phyloP scores from a whole-genome alignment of 2,329 filamentous ascomycete species.

The Xylaria sp. region DNA sequence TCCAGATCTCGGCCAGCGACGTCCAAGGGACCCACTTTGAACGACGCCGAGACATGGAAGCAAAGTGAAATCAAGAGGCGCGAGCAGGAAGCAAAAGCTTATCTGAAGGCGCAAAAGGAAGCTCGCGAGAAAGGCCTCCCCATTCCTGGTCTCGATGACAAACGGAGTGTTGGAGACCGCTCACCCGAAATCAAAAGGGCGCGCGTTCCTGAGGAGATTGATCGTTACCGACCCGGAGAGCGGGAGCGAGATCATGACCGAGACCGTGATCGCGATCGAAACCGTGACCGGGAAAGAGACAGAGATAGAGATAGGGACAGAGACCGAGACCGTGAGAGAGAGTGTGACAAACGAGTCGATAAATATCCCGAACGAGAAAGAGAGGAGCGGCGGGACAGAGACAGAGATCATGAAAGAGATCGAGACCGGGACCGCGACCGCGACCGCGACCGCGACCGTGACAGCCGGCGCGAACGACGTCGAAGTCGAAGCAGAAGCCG shows the following conservation, averaged over 20 bases:
- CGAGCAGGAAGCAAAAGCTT: constrained; percentile 68
- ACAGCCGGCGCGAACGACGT: constrained; percentile 44
- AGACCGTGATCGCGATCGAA: constrained; percentile 13
- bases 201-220: constrained; percentile 49
- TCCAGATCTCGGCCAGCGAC: constrained; percentile 51
- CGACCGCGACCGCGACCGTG: constrained; percentile 44
- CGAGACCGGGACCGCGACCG: constrained; percentile 43
- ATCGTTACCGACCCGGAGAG: constrained; percentile 55
- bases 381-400: constrained; percentile 46
- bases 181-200: constrained; percentile 49
- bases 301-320: constrained; percentile 18
- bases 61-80: constrained; percentile 66
- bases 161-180: constrained; percentile 50
- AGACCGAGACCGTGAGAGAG: constrained; percentile 29
- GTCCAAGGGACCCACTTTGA: constrained; percentile 52
- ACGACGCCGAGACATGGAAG: constrained; percentile 59
- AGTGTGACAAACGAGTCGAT: constrained; percentile 16
- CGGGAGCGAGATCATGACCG: constrained; percentile 41
- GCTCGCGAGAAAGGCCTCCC: constrained; percentile 64
- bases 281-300: constrained; percentile 23
- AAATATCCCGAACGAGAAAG: constrained; percentile 43
- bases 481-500: constrained; percentile 23
- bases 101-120: constrained; percentile 66
- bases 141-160: constrained; percentile 63
- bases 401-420: constrained; percentile 45